Evolutionary conservation across 2,329 filamentous ascomycete genomes (phyloP).

Genomic region (Neoascochyta sp.): DNA sequence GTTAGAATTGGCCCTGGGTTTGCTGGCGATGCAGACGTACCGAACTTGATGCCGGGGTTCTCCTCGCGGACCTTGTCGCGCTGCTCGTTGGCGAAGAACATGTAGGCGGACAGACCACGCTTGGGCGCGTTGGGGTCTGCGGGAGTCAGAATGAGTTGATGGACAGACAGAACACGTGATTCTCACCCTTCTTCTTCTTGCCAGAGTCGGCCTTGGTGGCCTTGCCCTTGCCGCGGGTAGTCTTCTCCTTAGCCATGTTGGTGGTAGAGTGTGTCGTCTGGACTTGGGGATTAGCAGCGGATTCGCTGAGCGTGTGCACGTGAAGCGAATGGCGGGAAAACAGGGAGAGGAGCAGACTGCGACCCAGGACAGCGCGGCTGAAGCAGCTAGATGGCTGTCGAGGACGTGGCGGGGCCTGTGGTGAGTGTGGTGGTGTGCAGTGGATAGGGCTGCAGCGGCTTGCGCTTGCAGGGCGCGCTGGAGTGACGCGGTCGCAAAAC

Average conservation of each 20-base stretch:
- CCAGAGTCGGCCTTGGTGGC: constrained; percentile 50
- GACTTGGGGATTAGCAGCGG: not conserved
- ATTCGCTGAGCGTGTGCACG: not conserved
- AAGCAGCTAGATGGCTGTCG: no score
- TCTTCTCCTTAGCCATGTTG: constrained; percentile 67
- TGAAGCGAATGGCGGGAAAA: constrained; percentile 3
- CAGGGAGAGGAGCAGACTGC: constrained; percentile 1
- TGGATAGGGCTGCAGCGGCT: constrained; percentile 12
- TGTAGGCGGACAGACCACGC: constrained; percentile 98
- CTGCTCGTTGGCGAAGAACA: constrained; percentile 99
- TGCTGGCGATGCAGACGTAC: constrained; percentile 47
- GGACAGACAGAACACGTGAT: constrained; percentile 10
- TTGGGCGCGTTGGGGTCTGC: constrained; percentile 96
- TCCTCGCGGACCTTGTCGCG: constrained; percentile 97
- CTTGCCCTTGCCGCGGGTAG: constrained; percentile 60
- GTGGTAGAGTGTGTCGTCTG: constrained; percentile 11
- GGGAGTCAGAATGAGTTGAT: constrained; percentile 11
- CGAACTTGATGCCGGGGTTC: constrained; percentile 96
- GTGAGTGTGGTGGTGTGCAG: no score
- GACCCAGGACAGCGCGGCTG: no score
- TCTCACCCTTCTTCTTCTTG: constrained; percentile 69
- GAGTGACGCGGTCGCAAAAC: constrained; percentile 32
- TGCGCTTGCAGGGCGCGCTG: constrained; percentile 20
- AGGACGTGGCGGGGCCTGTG: no score
- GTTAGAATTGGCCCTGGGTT: constrained; percentile 14